Base-by-base conservation (phyloP, 805 yeast genomes). In the Wickerhamiella australiensis region DNA sequence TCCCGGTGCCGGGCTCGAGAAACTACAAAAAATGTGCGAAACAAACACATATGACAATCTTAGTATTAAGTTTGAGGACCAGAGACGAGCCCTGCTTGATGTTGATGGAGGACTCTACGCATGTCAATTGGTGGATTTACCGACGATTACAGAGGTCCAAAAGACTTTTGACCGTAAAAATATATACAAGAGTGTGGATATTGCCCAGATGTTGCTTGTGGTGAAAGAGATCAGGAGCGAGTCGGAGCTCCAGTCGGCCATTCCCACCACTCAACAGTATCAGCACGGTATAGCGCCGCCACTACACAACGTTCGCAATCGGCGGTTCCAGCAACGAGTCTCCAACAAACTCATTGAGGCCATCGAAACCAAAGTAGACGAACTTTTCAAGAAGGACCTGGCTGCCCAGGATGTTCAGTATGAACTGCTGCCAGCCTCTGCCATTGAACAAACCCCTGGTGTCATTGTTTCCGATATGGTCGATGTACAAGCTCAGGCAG, bases 121-220 rank as follows among this genome's bases (percentile, higher is more conserved):
- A 5, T 96, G 94, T 0, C 79, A 85, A 54, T 67, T 92, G 31
- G 77, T 92, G n/a, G 90, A 88, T 58, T 68, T 92, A 54, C 98
- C 98, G 0, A 85, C 95, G 0, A 66, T 88, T 3, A 75, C 85
- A 8, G 98, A 92, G 62, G 77, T 84, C 5, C 85, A 82, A 63
- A 92, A 92, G 65, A 80, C 95, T 4, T 76, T 88, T 21, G 98
- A 92, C 63, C 76, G 78, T 59, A 90, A 90, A 63, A 92, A 86
- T 61, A 75, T 92, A 22, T 81, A 82, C 68, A 92, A 92, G 61
- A 78, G 94, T 0, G 72, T 85, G 29, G 97, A 92, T 63, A 71
- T 90, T 5, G 77, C 83, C 50, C 96, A 92, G 65, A 84, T 92
- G 69, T 67, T 92, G 47, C 65, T 88, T 5, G 90, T 90, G 5